Evolutionary conservation across 108 stramenopile genomes (phyloP).

Genomic region (Cyclostephanos tholiformis): DNA sequence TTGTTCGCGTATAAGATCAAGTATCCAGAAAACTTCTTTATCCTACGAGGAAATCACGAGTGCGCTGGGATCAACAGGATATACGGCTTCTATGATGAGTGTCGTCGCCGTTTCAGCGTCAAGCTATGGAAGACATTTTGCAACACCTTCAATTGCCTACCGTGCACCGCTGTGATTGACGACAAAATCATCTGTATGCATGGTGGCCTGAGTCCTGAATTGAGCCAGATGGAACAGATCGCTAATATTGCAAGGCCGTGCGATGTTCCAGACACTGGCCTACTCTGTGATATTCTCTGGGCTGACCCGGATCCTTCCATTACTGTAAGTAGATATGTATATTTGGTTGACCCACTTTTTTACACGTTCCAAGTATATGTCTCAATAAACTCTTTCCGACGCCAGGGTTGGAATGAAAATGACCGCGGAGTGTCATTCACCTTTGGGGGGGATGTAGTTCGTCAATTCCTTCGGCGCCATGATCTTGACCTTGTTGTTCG

Average conservation of each 20-base stretch:
- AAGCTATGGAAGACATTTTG: conserved; percentile 99
- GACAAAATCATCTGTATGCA: conserved; percentile 99
- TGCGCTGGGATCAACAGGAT: conserved; percentile 99
- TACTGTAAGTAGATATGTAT: conserved; percentile 67
- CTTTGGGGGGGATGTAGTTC: conserved; percentile 99
- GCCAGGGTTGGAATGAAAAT: conserved; percentile 98
- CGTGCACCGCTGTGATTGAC: conserved; percentile 98
- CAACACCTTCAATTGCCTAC: conserved; percentile 99
- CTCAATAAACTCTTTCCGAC: neutral
- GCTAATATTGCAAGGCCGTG: conserved; percentile 94
- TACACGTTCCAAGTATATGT: too few species aligned
- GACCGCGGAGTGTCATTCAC: conserved; percentile 99
- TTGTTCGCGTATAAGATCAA: too few species aligned
- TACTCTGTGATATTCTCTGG: conserved; percentile 99
- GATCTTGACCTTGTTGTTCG: conserved; percentile 98
- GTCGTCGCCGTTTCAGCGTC: conserved; percentile 96
- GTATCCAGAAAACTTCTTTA: too few species aligned
- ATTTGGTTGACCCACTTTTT: too few species aligned
- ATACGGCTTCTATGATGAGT: conserved; percentile 99
- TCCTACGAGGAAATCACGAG: too few species aligned
- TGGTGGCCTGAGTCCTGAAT: conserved; percentile 96
- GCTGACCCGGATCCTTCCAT: conserved; percentile 96
- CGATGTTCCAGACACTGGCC: conserved; percentile 98
- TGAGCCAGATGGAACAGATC: conserved; percentile 96
- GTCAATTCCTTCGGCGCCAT: conserved; percentile 95